Evolutionary conservation across 2,329 filamentous ascomycete genomes (phyloP).

Genomic region (Talaromyces funiculosus): DNA sequence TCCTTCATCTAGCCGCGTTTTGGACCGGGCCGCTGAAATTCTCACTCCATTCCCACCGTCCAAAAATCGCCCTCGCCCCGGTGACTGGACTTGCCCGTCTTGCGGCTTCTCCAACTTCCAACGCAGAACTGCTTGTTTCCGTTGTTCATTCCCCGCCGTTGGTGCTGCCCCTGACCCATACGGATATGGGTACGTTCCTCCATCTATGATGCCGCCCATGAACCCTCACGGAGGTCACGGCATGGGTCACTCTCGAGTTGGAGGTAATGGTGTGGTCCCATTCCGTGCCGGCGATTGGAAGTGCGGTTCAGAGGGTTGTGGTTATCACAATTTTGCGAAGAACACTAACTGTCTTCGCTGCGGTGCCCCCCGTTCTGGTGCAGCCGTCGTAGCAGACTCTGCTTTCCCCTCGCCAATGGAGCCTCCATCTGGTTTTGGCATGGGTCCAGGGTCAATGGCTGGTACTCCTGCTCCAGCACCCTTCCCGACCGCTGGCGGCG

Average conservation of each 20-base stretch:
- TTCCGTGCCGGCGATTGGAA: constrained; percentile 99
- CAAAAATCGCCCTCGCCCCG: constrained; percentile 94
- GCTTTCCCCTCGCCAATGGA: constrained; percentile 90
- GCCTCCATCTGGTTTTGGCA: constrained; percentile 71
- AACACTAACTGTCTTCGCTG: constrained; percentile 97
- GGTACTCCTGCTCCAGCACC: constrained; percentile 73
- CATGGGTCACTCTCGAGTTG: constrained; percentile 57
- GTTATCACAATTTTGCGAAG: constrained; percentile 99
- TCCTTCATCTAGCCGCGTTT: constrained; percentile 90
- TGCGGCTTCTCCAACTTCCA: constrained; percentile 99
- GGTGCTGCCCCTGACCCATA: constrained; percentile 71
- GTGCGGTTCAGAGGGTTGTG: constrained; percentile 93
- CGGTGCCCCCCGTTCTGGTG: constrained; percentile 87
- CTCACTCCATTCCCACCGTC: constrained; percentile 95
- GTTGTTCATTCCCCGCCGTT: constrained; percentile 97
- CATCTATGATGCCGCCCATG: constrained; percentile 73
- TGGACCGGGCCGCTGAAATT: constrained; percentile 92
- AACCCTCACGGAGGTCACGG: constrained; percentile 53
- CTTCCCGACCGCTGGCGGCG: constrained; percentile 67
- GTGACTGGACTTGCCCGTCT: constrained; percentile 98
- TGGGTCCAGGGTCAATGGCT: constrained; percentile 82
- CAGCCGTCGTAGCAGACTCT: constrained; percentile 89
- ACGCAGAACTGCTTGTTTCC: constrained; percentile 95
- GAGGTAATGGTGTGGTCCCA: constrained; percentile 77
- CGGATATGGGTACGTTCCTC: constrained; percentile 56